Base-by-base conservation (phyloP, 2,329 filamentous ascomycete genomes). In the Chrysosporium keratinophilum region DNA sequence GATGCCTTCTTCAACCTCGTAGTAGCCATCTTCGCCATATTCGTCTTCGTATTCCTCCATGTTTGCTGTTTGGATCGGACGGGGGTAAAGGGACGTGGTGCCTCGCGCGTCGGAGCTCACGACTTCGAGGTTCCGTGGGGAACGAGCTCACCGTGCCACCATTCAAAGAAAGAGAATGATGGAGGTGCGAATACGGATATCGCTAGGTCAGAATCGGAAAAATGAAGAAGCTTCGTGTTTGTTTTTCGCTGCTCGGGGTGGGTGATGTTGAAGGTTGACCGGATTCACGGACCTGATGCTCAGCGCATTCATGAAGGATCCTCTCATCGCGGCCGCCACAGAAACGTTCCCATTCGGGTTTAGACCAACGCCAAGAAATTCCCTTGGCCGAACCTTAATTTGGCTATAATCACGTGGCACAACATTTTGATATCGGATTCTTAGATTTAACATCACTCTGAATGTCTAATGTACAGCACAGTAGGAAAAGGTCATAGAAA, bases 1-100 rank as follows among this genome's bases (percentile, higher is more conserved):
- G 74, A 97, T 95, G 40, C 75, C 83, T 58, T 85, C 82, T 56
- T 79, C 81, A 56, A 74, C 82, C 56, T 85, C 82, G 58, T 79
- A 81, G 63, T 85, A 85, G 59, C 82, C 80, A 59, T 80, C 79
- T 60, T 83, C 81, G 57, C 84, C 84, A 67, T 88, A 87, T 58
- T 83, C 79, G 50, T 79, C 76, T 54, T 80, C 77, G 63, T 78
- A 78, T 57, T 76, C 77, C 77, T 54, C 15, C 51, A 54, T 54
- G 14, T 35, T 54, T 12, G 10, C 31, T 19, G n/a, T 23, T 1
- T 42, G 39, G 49, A 44, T 44, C 40, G 49, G 23, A 45, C 3
- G 19, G 40, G 12, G 41, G 15, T n/a, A 4, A 28, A 28, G 12
- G 12, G 42, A 23, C n/a, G n/a, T 9, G 19, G 45, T 45, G 31